Evolutionary conservation across 2,329 filamentous ascomycete species (phyloP).

Genomic region (Monilinia fructigena): DNA sequence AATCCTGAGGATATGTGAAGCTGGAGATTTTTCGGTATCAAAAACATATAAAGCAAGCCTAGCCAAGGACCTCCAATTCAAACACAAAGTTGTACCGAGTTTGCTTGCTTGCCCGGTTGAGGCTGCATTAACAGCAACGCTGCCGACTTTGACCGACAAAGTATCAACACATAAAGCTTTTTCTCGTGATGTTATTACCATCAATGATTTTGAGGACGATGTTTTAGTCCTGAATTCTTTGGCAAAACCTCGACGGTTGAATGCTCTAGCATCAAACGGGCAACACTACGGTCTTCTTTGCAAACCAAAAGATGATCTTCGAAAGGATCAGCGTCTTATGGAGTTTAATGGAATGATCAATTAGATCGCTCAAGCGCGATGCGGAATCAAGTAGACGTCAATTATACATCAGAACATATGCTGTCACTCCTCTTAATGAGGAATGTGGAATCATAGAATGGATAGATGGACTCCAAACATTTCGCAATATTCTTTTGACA

Average conservation of each 20-base stretch:
- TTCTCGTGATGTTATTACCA: constrained; percentile 79
- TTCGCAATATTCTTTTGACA: constrained; percentile 83
- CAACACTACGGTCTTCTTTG: constrained; percentile 85
- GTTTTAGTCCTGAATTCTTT: constrained; percentile 88
- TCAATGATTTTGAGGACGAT: constrained; percentile 77
- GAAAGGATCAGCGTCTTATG: constrained; percentile 97
- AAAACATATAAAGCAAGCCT: constrained; percentile 70
- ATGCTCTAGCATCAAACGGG: constrained; percentile 84
- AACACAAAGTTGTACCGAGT: constrained; percentile 77
- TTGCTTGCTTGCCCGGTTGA: constrained; percentile 87
- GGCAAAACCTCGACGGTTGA: constrained; percentile 87
- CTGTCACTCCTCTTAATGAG: constrained; percentile 93
- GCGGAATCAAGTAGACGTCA: constrained; percentile 86
- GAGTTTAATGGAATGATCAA: constrained; percentile 99
- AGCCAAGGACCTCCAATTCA: constrained; percentile 75
- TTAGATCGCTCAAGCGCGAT: constrained; percentile 81
- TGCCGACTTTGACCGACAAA: constrained; percentile 72
- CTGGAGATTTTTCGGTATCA: constrained; percentile 68
- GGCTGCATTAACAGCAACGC: constrained; percentile 74
- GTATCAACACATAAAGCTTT: constrained; percentile 82
- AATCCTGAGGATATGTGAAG: constrained; percentile 76
- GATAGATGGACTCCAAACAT: constrained; percentile 92
- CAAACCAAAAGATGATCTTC: constrained; percentile 96
- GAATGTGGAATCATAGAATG: constrained; percentile 98
- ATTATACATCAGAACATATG: constrained; percentile 95